Evolutionary conservation across 1,284 basidiomycete species (phyloP), one percentile per base, ranked within the genome.

Genomic region (Papiliotrema fonsecae): DNA sequence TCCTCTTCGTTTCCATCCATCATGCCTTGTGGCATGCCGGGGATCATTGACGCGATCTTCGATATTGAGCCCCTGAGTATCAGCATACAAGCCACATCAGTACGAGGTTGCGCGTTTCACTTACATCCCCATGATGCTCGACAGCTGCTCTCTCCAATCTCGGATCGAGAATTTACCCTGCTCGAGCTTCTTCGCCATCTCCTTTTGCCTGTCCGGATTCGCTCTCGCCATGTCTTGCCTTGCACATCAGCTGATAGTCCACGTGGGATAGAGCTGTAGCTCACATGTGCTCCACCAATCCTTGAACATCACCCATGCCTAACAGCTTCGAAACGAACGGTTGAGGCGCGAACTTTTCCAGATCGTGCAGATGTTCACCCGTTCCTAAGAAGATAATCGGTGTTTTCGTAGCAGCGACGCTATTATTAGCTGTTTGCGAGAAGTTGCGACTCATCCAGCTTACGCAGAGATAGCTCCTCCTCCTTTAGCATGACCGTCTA

Each of bases 11-110:
- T 89, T 34, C 88, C 92, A 65, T 86, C 84, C 49, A 97, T 79
- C 68, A 98, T 78, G 35, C 90, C 88, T 57, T 88, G 86, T 16
- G 90, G 87, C 61, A 99, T 82, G 27, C 94, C 94, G 3, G 94
- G 94, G 54, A 99, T 98, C 92, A 98, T 98, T 19, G 89, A 92
- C 14, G 94, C 93, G 61, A 99, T 92, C 77, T 98, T 98, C 64
- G 87, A 91, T 50, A 99, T 82, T 4, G 94, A 93, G 22, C 94
- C 94, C 87, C 90, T 93, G 65, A 6, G 52, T 32, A 26, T 27
- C 31, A 38, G 22, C n/a, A n/a, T n/a, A n/a, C n/a, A n/a, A n/a
- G n/a, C n/a, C n/a, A n/a, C n/a, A n/a, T n/a, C n/a, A n/a, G n/a
- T n/a, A n/a, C n/a, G n/a, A n/a, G n/a, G n/a, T n/a, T n/a, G n/a